phyloP scores from a whole-genome alignment of 805 yeast species.

The Pichia occidentalis region DNA sequence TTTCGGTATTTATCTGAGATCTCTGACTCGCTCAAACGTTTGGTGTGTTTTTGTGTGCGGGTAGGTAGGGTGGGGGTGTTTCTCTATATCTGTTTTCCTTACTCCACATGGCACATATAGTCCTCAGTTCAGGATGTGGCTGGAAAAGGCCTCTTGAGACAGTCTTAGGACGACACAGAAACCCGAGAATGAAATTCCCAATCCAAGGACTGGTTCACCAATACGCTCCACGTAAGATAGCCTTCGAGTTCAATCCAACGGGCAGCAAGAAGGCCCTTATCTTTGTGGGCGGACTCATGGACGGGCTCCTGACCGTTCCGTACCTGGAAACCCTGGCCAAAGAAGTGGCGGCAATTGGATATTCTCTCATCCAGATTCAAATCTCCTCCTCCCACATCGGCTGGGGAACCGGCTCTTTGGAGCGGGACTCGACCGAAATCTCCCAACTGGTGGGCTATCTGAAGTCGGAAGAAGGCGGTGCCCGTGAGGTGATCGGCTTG shows the following conservation, averaged over 20 bases:
- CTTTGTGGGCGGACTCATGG: conserved; percentile 67
- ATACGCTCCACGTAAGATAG: conserved; percentile 39
- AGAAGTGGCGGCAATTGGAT: conserved; percentile 36
- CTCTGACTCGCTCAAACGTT: too few species aligned
- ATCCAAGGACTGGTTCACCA: conserved; percentile 40
- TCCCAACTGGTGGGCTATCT: conserved; percentile 49
- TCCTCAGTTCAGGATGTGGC: too few species aligned
- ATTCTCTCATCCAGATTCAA: conserved; percentile 30
- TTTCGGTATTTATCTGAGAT: too few species aligned
- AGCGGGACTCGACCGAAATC: conserved; percentile 54
- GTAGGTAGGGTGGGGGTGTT: too few species aligned
- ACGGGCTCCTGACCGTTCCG: conserved; percentile 68
- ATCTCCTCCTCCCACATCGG: conserved; percentile 57
- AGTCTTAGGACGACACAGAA: too few species aligned
- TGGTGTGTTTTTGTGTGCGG: too few species aligned
- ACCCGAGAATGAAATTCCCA: too few species aligned
- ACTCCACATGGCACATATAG: too few species aligned
- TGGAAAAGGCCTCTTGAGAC: too few species aligned
- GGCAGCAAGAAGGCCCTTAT: conserved; percentile 45
- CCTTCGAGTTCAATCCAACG: conserved; percentile 44
- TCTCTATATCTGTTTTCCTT: too few species aligned
- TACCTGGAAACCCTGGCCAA: conserved; percentile 37
- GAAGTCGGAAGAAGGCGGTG: conserved; percentile 38
- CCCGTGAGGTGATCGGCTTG: conserved; percentile 45
- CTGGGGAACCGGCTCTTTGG: conserved; percentile 65